These are phyloP conservation scores for Aspergillus baeticus DNA, from an alignment of 495 filamentous ascomycete species.

Conservation along the genomic window DNA sequence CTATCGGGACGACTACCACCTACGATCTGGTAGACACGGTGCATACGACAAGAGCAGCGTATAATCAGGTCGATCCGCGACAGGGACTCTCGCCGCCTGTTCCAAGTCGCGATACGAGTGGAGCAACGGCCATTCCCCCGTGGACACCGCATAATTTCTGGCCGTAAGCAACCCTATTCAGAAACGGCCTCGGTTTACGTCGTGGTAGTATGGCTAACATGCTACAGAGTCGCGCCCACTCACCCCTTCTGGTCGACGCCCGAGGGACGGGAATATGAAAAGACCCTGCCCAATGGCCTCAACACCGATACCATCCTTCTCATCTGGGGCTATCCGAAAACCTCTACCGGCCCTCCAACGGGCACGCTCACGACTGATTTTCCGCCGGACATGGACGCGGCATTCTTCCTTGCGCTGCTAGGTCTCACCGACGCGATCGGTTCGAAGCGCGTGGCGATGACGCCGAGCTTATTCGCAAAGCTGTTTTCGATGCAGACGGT, in stretches of 20 bases:
- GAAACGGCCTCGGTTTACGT: too few relatives aligned
- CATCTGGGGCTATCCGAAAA: constrained; percentile 12
- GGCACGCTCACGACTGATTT: constrained; percentile 9
- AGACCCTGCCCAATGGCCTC: constrained; percentile 1
- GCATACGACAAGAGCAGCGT: neutral
- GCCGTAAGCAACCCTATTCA: constrained; percentile 12
- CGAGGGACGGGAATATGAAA: constrained; percentile 6
- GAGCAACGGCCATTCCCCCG: constrained; percentile 5
- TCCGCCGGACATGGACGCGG: constrained; percentile 11
- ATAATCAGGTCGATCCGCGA: neutral
- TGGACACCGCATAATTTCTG: constrained; percentile 11
- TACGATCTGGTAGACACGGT: constrained; percentile 15
- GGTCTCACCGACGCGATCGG: constrained; percentile 8
- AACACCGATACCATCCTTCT: constrained; percentile 3
- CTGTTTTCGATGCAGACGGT: constrained; percentile 13
- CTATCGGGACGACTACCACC: constrained; percentile 11
- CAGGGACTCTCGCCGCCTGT: constrained; percentile 1
- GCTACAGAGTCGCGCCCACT: constrained; percentile 1
- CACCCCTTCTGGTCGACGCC: constrained; percentile 11
- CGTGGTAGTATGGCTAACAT: too few relatives aligned
- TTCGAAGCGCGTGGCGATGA: constrained; percentile 3
- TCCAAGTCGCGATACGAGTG: neutral
- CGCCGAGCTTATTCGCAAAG: neutral
- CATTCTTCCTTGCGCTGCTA: constrained; percentile 12
- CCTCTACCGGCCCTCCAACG: neutral